Percentiles rank a stretch among this genome's conserved stretches.
Evolutionary conservation across 1,284 basidiomycete genomes (phyloP).

Genomic region (Trichosporon inkin): DNA sequence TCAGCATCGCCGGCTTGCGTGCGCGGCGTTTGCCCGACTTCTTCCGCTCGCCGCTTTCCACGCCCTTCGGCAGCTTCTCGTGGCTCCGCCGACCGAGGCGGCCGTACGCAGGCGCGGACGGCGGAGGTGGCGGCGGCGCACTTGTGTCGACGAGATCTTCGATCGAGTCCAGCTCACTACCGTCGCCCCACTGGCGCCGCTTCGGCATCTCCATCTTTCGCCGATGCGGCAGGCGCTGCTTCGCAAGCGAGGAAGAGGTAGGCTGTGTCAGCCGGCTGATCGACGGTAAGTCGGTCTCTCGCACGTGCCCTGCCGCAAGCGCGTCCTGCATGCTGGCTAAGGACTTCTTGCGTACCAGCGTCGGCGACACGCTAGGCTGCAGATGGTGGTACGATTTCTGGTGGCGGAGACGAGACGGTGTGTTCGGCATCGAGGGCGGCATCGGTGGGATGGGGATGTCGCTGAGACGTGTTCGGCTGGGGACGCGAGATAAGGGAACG

Average conservation of each 20-base stretch:
- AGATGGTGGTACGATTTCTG: conserved; percentile 45
- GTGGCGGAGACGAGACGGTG: conserved; percentile 36
- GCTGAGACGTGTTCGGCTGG: neutral
- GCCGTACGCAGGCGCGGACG: conserved; percentile 3
- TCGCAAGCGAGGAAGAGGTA: conserved; percentile 63
- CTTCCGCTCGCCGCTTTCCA: conserved; percentile 44
- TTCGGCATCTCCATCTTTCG: conserved; percentile 63
- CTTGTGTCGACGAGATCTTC: conserved; percentile 81
- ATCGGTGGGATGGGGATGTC: neutral
- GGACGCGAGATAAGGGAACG: neutral
- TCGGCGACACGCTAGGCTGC: conserved; percentile 26
- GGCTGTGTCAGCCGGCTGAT: conserved; percentile 69
- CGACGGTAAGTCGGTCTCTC: conserved; percentile 16
- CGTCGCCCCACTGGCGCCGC: conserved; percentile 76
- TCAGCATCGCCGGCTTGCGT: conserved; percentile 63
- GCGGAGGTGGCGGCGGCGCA: conserved; percentile 35
- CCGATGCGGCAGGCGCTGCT: conserved; percentile 65
- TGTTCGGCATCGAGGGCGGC: conserved; percentile 6
- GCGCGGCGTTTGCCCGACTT: conserved; percentile 53
- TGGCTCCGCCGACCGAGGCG: conserved; percentile 7
- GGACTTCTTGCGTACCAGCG: conserved; percentile 40
- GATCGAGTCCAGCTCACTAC: conserved; percentile 84
- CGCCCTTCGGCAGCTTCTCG: conserved; percentile 29
- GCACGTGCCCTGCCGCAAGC: conserved; percentile 24
- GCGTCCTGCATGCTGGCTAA: conserved; percentile 42